These are phyloP conservation scores for Kandelia obovata DNA, from an alignment of 345 rosid genomes.

Conservation along the genomic window DNA sequence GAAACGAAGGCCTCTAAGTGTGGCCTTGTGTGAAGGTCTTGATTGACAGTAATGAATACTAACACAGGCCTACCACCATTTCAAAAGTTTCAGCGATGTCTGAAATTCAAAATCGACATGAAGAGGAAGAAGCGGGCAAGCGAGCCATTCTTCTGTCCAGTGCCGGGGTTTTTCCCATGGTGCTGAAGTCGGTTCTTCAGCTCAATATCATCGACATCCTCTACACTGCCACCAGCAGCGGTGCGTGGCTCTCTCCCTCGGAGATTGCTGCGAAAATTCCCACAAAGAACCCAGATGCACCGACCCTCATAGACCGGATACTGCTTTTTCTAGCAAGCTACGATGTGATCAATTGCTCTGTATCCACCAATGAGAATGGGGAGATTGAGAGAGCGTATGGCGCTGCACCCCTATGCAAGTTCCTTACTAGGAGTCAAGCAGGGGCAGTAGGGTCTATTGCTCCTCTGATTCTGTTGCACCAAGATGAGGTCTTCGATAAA, in stretches of 20 bases:
- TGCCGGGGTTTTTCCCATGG: slow-evolving; percentile 38
- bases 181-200: slow-evolving; percentile 42
- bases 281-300: slow-evolving; percentile 39
- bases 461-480: slow-evolving; percentile 38
- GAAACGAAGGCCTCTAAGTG: too few relatives aligned
- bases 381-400: slow-evolving; percentile 31
- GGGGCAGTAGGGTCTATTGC: slow-evolving; percentile 32
- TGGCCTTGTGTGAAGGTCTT: too few relatives aligned
- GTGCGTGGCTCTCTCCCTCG: slow-evolving; percentile 32
- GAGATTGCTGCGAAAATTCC: slow-evolving; percentile 39
- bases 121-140: slow-evolving; percentile 36
- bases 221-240: slow-evolving; percentile 14
- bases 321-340: slow-evolving; percentile 47
- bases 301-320: slow-evolving; percentile 42
- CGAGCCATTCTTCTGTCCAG: slow-evolving; percentile 36
- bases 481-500: slow-evolving; percentile 38
- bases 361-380: slow-evolving; percentile 3
- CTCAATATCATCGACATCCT: slow-evolving; percentile 44
- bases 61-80: too few relatives aligned
- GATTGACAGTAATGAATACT: too few relatives aligned
- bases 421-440: slow-evolving; percentile 32
- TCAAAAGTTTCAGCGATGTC: background rate
- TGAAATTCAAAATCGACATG: background rate
- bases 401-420: slow-evolving; percentile 43
- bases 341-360: slow-evolving; percentile 27